Conservation (phyloP, 2,329 filamentous ascomycete genomes). For the Fusarium paranaense region DNA sequence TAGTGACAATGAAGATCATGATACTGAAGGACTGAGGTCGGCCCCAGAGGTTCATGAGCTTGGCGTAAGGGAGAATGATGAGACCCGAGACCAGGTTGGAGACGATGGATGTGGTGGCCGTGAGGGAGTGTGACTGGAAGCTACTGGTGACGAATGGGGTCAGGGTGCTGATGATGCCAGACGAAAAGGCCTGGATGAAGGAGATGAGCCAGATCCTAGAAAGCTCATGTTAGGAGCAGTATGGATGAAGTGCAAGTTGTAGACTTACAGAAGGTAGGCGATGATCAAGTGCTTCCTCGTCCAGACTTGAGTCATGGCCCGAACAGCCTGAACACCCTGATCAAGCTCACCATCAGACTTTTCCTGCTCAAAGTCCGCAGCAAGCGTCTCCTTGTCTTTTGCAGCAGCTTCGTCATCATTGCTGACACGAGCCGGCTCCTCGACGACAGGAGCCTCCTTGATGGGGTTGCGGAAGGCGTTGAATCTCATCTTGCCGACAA, state of each 20-base stretch:
- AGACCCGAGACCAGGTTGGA: background rate
- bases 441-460: background rate
- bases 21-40: background rate
- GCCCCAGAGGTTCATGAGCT: background rate
- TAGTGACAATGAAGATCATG: background rate
- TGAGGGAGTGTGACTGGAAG: background rate
- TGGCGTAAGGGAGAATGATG: background rate
- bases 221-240: background rate
- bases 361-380: background rate
- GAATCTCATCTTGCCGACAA: background rate
- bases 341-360: background rate
- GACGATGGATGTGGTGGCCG: background rate
- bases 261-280: background rate
- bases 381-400: background rate
- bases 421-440: background rate
- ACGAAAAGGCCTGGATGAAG: background rate
- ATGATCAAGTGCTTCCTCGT: background rate
- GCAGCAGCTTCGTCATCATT: background rate
- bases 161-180: background rate
- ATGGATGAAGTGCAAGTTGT: rapidly evolving
- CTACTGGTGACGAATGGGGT: background rate
- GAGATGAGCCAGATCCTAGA: background rate
- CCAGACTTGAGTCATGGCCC: background rate
- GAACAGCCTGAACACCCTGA: background rate
- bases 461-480: background rate